A percentile compares a stretch with the other conserved stretches of the same genome.
phyloP scores from a whole-genome alignment of 768 basidiomycete genomes.

The Gloeophyllum trabeum region DNA sequence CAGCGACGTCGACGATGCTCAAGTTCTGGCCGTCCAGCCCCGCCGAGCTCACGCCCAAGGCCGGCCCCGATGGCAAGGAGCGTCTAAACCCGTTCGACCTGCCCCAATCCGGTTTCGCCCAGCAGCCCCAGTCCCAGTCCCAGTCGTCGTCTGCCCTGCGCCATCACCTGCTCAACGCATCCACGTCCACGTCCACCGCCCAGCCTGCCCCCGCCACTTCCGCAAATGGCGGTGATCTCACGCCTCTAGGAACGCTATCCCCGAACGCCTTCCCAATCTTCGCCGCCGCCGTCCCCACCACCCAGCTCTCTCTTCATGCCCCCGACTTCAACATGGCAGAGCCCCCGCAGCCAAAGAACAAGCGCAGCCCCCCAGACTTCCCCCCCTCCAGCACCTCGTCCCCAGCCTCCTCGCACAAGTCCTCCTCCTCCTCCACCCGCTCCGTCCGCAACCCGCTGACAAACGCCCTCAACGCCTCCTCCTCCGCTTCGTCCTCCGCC shows the following conservation, averaged over 20 bases:
- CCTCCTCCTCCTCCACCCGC: slow-evolving; percentile 17
- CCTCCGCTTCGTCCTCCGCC: slow-evolving; percentile 21
- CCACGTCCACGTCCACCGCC: background rate
- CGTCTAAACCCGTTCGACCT: slow-evolving; percentile 54
- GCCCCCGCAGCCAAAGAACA: slow-evolving; percentile 26
- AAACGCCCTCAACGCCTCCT: slow-evolving; percentile 10
- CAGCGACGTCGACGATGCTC: slow-evolving; percentile 30
- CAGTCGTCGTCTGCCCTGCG: slow-evolving; percentile 12
- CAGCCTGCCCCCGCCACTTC: background rate
- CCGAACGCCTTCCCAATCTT: slow-evolving; percentile 33
- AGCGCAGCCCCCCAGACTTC: slow-evolving; percentile 21
- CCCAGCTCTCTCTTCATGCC: slow-evolving; percentile 69
- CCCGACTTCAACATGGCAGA: slow-evolving; percentile 76
- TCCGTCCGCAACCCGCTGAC: slow-evolving; percentile 11
- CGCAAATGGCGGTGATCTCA: slow-evolving; percentile 18
- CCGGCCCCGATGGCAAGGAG: slow-evolving; percentile 28
- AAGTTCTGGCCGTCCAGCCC: slow-evolving; percentile 52
- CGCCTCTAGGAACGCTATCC: slow-evolving; percentile 34
- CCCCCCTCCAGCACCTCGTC: slow-evolving; percentile 30
- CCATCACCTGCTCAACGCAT: slow-evolving; percentile 6
- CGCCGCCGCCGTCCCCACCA: slow-evolving; percentile 41
- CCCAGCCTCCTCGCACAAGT: slow-evolving; percentile 14
- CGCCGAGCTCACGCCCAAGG: slow-evolving; percentile 40
- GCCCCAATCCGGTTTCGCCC: slow-evolving; percentile 5
- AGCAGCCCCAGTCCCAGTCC: slow-evolving; percentile 12